Conservation (phyloP, 2,329 filamentous ascomycete genomes). For the Rhexocercosporidium sp. region DNA sequence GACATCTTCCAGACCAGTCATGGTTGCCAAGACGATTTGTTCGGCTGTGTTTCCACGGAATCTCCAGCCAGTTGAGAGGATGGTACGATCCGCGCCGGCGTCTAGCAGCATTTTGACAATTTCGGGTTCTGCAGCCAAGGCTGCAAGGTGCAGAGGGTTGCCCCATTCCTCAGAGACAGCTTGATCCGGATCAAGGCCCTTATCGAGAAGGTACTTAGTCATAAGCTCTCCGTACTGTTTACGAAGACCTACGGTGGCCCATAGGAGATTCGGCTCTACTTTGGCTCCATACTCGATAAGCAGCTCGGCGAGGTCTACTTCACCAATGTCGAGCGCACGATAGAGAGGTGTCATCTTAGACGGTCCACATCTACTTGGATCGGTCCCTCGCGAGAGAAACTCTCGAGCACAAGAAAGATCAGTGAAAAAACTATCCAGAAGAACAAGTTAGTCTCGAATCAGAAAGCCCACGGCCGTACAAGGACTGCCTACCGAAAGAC, state of each 20-base stretch:
- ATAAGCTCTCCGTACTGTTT: neutral
- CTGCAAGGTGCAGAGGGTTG: neutral
- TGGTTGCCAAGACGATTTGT: neutral
- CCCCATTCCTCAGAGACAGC: neutral
- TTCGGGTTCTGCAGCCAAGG: neutral
- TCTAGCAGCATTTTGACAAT: slow-evolving; percentile 5
- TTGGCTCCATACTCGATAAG: neutral
- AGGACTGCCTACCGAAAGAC: neutral
- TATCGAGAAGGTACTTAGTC: slow-evolving; percentile 1
- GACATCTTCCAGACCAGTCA: neutral
- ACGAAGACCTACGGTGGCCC: neutral
- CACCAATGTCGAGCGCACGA: neutral
- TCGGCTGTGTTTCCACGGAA: neutral
- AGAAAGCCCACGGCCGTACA: too few species aligned
- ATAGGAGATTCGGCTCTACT: neutral
- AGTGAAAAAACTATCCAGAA: too few species aligned
- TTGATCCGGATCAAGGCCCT: neutral
- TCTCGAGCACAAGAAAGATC: too few species aligned
- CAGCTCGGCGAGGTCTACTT: neutral
- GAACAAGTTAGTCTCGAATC: too few species aligned
- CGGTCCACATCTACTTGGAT: neutral
- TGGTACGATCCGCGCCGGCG: slow-evolving; percentile 1
- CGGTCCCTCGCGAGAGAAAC: neutral
- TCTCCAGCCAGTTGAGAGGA: neutral
- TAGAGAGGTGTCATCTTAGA: neutral